Conservation (phyloP, 768 basidiomycete genomes). For the Boletus rubropictus region DNA sequence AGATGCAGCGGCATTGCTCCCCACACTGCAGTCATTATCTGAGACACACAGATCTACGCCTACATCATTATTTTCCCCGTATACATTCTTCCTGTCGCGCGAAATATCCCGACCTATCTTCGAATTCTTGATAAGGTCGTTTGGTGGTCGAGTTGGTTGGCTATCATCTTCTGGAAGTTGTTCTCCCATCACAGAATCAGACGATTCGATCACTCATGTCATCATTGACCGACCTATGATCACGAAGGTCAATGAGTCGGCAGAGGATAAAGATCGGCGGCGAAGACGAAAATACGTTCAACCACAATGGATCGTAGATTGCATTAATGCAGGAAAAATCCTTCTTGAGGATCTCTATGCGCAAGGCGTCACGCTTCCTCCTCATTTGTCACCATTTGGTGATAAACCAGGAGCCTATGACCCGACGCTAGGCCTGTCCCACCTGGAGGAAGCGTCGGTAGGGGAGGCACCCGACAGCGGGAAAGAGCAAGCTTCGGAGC, state of each 20-base stretch:
- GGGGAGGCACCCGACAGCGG: constrained; percentile 30
- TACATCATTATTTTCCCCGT: constrained; percentile 72
- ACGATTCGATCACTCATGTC: constrained; percentile 88
- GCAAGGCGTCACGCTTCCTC: constrained; percentile 83
- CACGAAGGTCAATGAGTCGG: constrained; percentile 42
- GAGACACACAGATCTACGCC: constrained; percentile 52
- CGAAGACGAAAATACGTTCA: constrained; percentile 82
- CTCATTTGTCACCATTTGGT: constrained; percentile 94
- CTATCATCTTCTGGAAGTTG: constrained; percentile 73
- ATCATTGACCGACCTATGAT: constrained; percentile 84
- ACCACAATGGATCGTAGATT: constrained; percentile 98
- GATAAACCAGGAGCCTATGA: constrained; percentile 74
- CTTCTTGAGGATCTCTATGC: constrained; percentile 80
- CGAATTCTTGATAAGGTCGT: constrained; percentile 89
- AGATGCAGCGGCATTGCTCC: constrained; percentile 44
- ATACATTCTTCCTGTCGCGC: constrained; percentile 89
- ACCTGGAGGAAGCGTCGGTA: constrained; percentile 18
- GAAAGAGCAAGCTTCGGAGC: constrained; percentile 23
- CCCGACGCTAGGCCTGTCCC: constrained; percentile 39
- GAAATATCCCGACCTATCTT: constrained; percentile 89
- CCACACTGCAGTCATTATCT: constrained; percentile 64
- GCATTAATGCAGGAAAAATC: constrained; percentile 81
- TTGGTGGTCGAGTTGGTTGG: constrained; percentile 93
- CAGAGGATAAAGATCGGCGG: constrained; percentile 56
- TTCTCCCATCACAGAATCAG: constrained; percentile 71